These are phyloP conservation scores for Pecoramyces ruminantium DNA, from an alignment of 192 early-diverging fungal genomes.

Conservation along the genomic window DNA sequence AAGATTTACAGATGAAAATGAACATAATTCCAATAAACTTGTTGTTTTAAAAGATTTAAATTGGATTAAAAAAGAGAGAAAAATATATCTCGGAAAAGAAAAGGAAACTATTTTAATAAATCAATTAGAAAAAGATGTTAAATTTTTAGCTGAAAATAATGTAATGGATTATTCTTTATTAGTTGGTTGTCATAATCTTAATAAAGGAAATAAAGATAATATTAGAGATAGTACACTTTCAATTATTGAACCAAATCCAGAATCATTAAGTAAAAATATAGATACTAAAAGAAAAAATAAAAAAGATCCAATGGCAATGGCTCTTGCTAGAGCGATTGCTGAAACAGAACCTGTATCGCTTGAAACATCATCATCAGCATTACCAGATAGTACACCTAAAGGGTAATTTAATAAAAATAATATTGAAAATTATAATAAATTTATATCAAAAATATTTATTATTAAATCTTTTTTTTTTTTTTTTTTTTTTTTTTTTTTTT, in stretches of 20 bases:
- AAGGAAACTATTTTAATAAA: conserved; percentile 61
- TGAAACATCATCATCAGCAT: conserved; percentile 24
- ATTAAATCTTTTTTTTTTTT: too few species aligned
- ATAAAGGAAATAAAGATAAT: conserved; percentile 52
- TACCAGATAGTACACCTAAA: conserved; percentile 33
- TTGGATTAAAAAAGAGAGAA: conserved; percentile 57
- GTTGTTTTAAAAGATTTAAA: conserved; percentile 93
- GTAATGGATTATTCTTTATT: conserved; percentile 99
- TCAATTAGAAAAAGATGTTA: conserved; percentile 77
- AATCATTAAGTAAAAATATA: neutral
- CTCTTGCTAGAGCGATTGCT: conserved; percentile 17
- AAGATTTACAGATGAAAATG: conserved; percentile 58
- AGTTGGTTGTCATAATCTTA: conserved; percentile 76
- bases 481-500: too few species aligned
- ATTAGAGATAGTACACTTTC: conserved; percentile 81
- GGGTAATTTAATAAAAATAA: conserved; percentile 5
- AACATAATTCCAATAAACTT: conserved; percentile 56
- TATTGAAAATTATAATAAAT: too few species aligned
- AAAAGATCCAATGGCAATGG: conserved; percentile 20
- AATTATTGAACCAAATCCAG: conserved; percentile 51
- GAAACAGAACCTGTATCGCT: conserved; percentile 36
- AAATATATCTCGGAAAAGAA: conserved; percentile 62
- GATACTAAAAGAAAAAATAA: conserved; percentile 6
- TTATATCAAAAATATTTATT: too few species aligned
- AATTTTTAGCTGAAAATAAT: conserved; percentile 4